Evolutionary conservation across 2,329 filamentous ascomycete species (phyloP).

Genomic region (Rhynchosporium secalis): DNA sequence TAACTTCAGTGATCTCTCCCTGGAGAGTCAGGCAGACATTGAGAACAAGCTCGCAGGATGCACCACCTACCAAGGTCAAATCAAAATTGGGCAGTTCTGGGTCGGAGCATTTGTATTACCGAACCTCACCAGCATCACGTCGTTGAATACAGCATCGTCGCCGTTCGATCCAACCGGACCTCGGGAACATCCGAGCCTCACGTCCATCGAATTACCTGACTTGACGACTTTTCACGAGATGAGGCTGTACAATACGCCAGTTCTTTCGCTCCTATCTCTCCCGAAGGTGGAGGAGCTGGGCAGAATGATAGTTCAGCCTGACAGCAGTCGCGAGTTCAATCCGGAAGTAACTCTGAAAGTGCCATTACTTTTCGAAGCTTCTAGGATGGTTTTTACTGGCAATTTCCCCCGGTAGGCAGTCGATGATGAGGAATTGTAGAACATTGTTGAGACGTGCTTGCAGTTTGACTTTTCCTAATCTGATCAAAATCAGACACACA

Average conservation of each 20-base stretch:
- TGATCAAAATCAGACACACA: neutral
- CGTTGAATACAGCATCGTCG: neutral
- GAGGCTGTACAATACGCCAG: neutral
- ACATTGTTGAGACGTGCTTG: neutral
- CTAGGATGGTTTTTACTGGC: constrained; percentile 4
- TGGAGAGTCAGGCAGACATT: constrained; percentile 1
- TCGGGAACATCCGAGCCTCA: neutral
- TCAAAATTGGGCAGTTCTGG: neutral
- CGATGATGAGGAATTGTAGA: neutral
- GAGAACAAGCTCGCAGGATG: neutral
- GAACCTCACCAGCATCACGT: constrained; percentile 10
- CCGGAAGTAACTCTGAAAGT: neutral
- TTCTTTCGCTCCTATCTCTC: neutral
- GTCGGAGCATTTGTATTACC: constrained; percentile 8
- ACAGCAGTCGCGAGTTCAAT: too few relatives aligned
- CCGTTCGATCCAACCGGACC: too few relatives aligned
- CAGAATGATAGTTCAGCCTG: neutral
- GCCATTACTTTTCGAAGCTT: neutral
- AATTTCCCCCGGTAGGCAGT: neutral
- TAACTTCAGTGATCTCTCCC: neutral
- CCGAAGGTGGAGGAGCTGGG: neutral
- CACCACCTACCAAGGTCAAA: neutral
- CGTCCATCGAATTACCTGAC: constrained; percentile 3
- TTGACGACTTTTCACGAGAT: neutral
- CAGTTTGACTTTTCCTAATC: constrained; percentile 8